Evolutionary conservation across 2,329 filamentous ascomycete species (phyloP).

Genomic region (Fusarium aywerte): DNA sequence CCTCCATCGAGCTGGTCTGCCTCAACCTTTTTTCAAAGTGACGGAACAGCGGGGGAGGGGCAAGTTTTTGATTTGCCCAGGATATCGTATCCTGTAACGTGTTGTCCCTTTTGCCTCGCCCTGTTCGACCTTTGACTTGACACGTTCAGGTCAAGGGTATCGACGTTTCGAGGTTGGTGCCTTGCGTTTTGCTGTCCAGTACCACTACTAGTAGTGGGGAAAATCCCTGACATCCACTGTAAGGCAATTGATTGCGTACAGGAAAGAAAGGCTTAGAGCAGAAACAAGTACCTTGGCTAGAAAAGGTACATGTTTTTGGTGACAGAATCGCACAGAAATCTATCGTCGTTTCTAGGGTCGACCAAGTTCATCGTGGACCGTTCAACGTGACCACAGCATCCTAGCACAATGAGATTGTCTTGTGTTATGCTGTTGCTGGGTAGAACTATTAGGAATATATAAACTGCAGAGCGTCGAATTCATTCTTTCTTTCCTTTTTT

Average conservation of each 20-base stretch:
- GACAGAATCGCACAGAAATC: slow-evolving; percentile 41
- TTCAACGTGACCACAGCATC: slow-evolving; percentile 26
- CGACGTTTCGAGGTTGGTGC: slow-evolving; percentile 19
- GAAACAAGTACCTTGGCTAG: background rate
- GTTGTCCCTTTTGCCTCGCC: background rate
- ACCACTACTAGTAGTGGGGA: slow-evolving; percentile 19
- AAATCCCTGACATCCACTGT: slow-evolving; percentile 30
- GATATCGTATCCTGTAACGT: background rate
- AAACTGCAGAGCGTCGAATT: background rate
- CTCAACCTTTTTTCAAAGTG: background rate
- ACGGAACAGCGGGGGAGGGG: slow-evolving; percentile 37
- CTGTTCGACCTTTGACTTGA: background rate
- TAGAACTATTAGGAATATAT: slow-evolving; percentile 3
- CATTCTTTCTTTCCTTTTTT: background rate
- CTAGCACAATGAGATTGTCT: background rate
- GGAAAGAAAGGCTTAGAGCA: background rate
- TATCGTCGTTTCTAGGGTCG: slow-evolving; percentile 37
- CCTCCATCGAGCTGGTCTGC: slow-evolving; percentile 18
- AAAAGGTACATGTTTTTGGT: slow-evolving; percentile 4
- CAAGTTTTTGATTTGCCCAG: background rate
- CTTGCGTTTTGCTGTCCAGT: slow-evolving; percentile 14
- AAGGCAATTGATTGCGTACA: slow-evolving; percentile 31
- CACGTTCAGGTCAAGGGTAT: slow-evolving; percentile 8
- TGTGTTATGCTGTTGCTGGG: background rate
- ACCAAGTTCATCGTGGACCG: slow-evolving; percentile 8